Evolutionary conservation across 1,284 basidiomycete species (phyloP).

Genomic region (Malassezia globosa): DNA sequence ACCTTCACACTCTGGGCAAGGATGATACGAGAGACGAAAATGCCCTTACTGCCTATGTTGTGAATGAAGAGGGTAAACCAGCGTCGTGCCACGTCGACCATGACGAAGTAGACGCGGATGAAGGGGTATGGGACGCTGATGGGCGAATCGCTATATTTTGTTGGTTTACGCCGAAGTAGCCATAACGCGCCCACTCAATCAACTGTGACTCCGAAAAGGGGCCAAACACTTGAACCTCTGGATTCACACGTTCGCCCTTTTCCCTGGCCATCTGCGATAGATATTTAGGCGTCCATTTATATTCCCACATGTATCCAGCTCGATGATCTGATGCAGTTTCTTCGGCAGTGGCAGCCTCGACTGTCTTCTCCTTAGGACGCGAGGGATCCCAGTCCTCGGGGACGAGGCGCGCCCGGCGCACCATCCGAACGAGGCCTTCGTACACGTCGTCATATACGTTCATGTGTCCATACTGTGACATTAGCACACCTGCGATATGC

Average conservation of each 20-base stretch:
- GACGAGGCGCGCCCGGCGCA: slow-evolving; percentile 32
- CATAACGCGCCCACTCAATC: slow-evolving; percentile 28
- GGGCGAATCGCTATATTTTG: slow-evolving; percentile 31
- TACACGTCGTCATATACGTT: slow-evolving; percentile 43
- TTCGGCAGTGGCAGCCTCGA: not conserved
- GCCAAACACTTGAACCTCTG: slow-evolving; percentile 34
- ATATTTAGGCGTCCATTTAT: slow-evolving; percentile 39
- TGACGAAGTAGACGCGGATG: not conserved
- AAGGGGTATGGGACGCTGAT: not conserved
- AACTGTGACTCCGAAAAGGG: slow-evolving; percentile 29
- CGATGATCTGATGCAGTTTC: too few species aligned
- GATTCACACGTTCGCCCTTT: slow-evolving; percentile 17
- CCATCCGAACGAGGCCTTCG: slow-evolving; percentile 29
- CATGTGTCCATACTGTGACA: slow-evolving; percentile 34
- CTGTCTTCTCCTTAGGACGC: not conserved
- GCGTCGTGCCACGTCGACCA: slow-evolving; percentile 10
- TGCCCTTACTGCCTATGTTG: too few species aligned
- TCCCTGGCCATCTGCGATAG: slow-evolving; percentile 26
- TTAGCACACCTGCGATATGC: slow-evolving; percentile 32
- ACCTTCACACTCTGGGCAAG: too few species aligned
- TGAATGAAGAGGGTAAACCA: not conserved
- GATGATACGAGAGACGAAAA: too few species aligned
- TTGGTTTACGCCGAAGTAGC: slow-evolving; percentile 36
- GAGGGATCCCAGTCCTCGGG: slow-evolving; percentile 41
- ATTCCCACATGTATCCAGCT: slow-evolving; percentile 22